phyloP scores from a whole-genome alignment of 2,329 filamentous ascomycete genomes.

The Capronia epimyces region DNA sequence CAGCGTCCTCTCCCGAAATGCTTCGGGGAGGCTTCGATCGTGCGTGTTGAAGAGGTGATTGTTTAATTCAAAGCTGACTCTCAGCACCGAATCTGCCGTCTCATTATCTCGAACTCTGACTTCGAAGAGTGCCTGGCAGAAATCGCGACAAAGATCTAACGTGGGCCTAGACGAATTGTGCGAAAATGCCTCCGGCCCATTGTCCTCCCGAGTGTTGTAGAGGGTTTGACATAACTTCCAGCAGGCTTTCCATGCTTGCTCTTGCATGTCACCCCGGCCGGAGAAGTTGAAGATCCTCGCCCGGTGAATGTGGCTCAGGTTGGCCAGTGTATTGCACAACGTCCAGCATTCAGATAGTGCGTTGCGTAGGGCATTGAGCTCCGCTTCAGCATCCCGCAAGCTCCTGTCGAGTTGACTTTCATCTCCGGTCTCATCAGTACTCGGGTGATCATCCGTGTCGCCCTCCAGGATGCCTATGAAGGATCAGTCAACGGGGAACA shows the following conservation, averaged over 20 bases:
- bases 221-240: slow-evolving; percentile 89
- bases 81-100: slow-evolving; percentile 73
- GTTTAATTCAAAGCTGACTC: slow-evolving; percentile 91
- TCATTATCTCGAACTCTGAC: slow-evolving; percentile 73
- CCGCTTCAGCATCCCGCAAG: slow-evolving; percentile 50
- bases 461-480: slow-evolving; percentile 34
- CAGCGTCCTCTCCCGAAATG: slow-evolving; percentile 80
- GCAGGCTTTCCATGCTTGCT: slow-evolving; percentile 87
- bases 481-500: slow-evolving; percentile 49
- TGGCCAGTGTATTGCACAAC: slow-evolving; percentile 83
- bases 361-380: slow-evolving; percentile 61
- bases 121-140: slow-evolving; percentile 88
- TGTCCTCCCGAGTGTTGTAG: slow-evolving; percentile 73
- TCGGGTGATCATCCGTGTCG: slow-evolving; percentile 27
- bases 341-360: slow-evolving; percentile 89
- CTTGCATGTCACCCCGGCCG: slow-evolving; percentile 69
- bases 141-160: slow-evolving; percentile 81
- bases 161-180: slow-evolving; percentile 56
- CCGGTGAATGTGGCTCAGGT: slow-evolving; percentile 75
- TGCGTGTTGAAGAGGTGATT: slow-evolving; percentile 94
- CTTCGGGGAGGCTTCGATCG: slow-evolving; percentile 74
- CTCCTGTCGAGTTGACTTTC: slow-evolving; percentile 26
- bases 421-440: slow-evolving; percentile 26
- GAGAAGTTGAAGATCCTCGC: slow-evolving; percentile 71
- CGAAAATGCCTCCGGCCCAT: slow-evolving; percentile 53